Percentiles rank a stretch among this genome's conserved stretches.
Evolutionary conservation across 164 flowering plant genomes (phyloP).

Genomic region (Magnolia changhungtana): DNA sequence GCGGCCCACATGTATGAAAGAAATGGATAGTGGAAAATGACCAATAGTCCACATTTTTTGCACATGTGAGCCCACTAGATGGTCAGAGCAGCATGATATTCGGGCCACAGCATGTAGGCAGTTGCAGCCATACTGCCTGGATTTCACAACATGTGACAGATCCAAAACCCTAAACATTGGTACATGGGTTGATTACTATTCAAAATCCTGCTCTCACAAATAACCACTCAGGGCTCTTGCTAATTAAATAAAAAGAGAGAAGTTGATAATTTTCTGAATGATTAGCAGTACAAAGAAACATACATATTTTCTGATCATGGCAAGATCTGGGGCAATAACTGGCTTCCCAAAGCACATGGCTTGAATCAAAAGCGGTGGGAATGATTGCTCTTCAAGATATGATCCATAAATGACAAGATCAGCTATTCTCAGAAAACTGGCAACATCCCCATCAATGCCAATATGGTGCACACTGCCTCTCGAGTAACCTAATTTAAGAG

Average conservation of each 20-base stretch:
- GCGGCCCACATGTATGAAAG: background rate
- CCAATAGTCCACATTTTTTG: background rate
- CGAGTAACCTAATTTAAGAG: slow-evolving; percentile 66
- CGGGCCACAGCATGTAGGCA: background rate
- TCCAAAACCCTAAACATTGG: background rate
- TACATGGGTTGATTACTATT: background rate
- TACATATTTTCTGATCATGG: slow-evolving; percentile 79
- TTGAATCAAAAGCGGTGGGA: slow-evolving; percentile 75
- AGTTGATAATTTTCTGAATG: background rate
- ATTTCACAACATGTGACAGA: background rate
- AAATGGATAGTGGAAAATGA: background rate
- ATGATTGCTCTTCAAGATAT: slow-evolving; percentile 82
- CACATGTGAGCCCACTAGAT: background rate
- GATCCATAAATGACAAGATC: slow-evolving; percentile 90
- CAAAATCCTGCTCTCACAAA: background rate
- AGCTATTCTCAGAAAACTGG: slow-evolving; percentile 36
- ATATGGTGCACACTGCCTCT: slow-evolving; percentile 50
- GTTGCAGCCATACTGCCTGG: background rate
- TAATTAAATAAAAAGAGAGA: background rate
- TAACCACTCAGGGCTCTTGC: background rate
- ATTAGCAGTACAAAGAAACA: slow-evolving; percentile 11
- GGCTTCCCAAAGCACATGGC: slow-evolving; percentile 85
- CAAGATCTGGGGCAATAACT: slow-evolving; percentile 79
- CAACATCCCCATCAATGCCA: slow-evolving; percentile 44
- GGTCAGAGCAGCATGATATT: background rate